phyloP scores from a whole-genome alignment of 2,329 filamentous ascomycete genomes.

The Diaporthe velutina region DNA sequence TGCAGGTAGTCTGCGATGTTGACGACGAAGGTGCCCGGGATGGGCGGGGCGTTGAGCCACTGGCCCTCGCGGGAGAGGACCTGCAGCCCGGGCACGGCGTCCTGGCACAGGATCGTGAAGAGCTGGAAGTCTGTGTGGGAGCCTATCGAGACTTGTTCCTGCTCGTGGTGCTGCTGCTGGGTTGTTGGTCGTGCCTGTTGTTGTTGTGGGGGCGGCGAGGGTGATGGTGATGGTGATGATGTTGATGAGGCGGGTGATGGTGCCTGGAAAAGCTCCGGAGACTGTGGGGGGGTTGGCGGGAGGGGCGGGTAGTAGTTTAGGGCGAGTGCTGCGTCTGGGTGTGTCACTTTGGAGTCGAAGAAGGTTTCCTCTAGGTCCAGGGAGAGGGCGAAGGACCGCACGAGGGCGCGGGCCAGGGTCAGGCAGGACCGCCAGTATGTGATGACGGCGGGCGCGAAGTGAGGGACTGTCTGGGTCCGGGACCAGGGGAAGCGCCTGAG shows the following conservation, averaged over 20 bases:
- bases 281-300: background rate
- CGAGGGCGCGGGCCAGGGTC: conserved; percentile 62
- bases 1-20: conserved; percentile 66
- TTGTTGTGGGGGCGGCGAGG: background rate
- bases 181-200: background rate
- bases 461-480: conserved; percentile 59
- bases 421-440: conserved; percentile 63
- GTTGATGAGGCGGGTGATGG: background rate
- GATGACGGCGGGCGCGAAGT: conserved; percentile 61
- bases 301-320: conserved; percentile 57
- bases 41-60: conserved; percentile 57
- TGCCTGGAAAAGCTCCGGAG: conserved; percentile 39
- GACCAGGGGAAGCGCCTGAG: conserved; percentile 62
- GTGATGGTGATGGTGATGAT: background rate
- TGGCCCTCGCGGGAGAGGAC: conserved; percentile 54
- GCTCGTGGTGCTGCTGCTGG: background rate
- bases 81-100: conserved; percentile 56
- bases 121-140: conserved; percentile 67
- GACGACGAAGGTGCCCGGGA: conserved; percentile 61
- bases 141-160: conserved; percentile 56
- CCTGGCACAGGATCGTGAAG: conserved; percentile 63
- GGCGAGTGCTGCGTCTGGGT: conserved; percentile 60
- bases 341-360: conserved; percentile 66
- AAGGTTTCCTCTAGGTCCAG: conserved; percentile 66
- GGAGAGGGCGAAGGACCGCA: conserved; percentile 66